Evolutionary conservation across 2,329 filamentous ascomycete species (phyloP).

Genomic region (Clonostachys sp.): DNA sequence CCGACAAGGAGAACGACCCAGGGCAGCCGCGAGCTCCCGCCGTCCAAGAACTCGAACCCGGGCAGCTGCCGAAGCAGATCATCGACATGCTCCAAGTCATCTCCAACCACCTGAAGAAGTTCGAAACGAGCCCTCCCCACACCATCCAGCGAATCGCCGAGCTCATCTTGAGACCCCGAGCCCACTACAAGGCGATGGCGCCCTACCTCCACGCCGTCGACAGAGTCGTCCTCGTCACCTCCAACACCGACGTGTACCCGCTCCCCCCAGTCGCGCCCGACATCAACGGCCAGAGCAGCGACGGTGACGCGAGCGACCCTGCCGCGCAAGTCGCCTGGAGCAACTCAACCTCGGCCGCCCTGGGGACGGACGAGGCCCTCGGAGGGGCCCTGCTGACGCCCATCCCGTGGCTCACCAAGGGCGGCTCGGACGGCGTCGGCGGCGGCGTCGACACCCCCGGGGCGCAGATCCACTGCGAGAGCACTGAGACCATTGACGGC

Average conservation of each 20-base stretch:
- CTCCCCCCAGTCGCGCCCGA: slow-evolving; percentile 65
- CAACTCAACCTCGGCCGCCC: slow-evolving; percentile 29
- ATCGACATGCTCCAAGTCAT: slow-evolving; percentile 58
- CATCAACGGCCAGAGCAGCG: slow-evolving; percentile 59
- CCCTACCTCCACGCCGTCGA: slow-evolving; percentile 89
- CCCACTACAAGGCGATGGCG: slow-evolving; percentile 76
- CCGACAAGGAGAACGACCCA: slow-evolving; percentile 66
- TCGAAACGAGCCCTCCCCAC: slow-evolving; percentile 75
- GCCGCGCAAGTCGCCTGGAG: slow-evolving; percentile 38
- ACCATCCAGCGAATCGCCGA: slow-evolving; percentile 91
- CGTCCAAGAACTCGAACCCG: slow-evolving; percentile 17
- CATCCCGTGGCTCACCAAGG: slow-evolving; percentile 75
- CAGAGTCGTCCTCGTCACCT: slow-evolving; percentile 86
- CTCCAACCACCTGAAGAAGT: slow-evolving; percentile 59
- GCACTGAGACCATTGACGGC: slow-evolving; percentile 75
- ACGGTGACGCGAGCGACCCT: slow-evolving; percentile 31
- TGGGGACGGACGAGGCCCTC: slow-evolving; percentile 83
- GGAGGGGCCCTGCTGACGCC: slow-evolving; percentile 90
- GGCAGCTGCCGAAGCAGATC: slow-evolving; percentile 59
- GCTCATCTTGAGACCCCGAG: slow-evolving; percentile 70
- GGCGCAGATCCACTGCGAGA: slow-evolving; percentile 59
- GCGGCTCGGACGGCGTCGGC: slow-evolving; percentile 1
- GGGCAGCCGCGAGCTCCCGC: slow-evolving; percentile 5
- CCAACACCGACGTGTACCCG: slow-evolving; percentile 74
- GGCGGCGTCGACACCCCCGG: slow-evolving; percentile 8